Percentiles rank a stretch among this genome's conserved stretches.
phyloP scores from a whole-genome alignment of 805 yeast genomes.

The Wickerhamiella kurtzmanii region DNA sequence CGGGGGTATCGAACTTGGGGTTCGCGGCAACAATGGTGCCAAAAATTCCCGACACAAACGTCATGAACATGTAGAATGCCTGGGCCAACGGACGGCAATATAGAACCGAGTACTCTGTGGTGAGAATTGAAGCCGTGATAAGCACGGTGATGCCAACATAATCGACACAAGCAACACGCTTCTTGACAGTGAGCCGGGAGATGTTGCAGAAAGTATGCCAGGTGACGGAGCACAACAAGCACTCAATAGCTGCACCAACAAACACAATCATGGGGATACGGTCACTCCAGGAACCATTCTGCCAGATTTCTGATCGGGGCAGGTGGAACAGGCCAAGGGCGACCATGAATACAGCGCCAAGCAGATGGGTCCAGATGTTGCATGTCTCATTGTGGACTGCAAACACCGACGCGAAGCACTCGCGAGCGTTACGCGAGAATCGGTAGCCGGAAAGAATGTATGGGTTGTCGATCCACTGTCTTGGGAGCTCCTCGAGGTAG shows the following conservation, averaged over 20 bases:
- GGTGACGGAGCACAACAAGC: slow-evolving; percentile 61
- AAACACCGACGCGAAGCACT: slow-evolving; percentile 49
- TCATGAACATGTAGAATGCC: slow-evolving; percentile 41
- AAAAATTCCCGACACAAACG: slow-evolving; percentile 50
- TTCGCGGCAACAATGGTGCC: slow-evolving; percentile 84
- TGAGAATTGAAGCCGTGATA: slow-evolving; percentile 76
- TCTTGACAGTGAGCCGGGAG: slow-evolving; percentile 45
- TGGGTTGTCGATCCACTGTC: slow-evolving; percentile 86
- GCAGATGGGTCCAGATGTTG: slow-evolving; percentile 85
- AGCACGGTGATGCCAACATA: slow-evolving; percentile 87
- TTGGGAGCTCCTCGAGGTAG: slow-evolving; percentile 78
- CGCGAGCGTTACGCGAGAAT: slow-evolving; percentile 50
- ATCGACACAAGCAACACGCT: slow-evolving; percentile 82
- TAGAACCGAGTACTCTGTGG: slow-evolving; percentile 72
- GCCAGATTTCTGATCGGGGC: slow-evolving; percentile 45
- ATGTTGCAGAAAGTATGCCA: slow-evolving; percentile 92
- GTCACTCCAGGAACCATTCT: slow-evolving; percentile 31
- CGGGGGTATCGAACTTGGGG: slow-evolving; percentile 81
- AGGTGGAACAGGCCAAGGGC: slow-evolving; percentile 47
- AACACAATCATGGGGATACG: slow-evolving; percentile 48
- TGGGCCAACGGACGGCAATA: slow-evolving; percentile 42
- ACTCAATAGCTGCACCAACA: slow-evolving; percentile 57
- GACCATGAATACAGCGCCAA: slow-evolving; percentile 49
- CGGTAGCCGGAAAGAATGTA: slow-evolving; percentile 76
- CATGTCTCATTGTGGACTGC: slow-evolving; percentile 71